phyloP scores from a whole-genome alignment of 192 early-diverging fungal species.

The Mortierella antarctica region DNA sequence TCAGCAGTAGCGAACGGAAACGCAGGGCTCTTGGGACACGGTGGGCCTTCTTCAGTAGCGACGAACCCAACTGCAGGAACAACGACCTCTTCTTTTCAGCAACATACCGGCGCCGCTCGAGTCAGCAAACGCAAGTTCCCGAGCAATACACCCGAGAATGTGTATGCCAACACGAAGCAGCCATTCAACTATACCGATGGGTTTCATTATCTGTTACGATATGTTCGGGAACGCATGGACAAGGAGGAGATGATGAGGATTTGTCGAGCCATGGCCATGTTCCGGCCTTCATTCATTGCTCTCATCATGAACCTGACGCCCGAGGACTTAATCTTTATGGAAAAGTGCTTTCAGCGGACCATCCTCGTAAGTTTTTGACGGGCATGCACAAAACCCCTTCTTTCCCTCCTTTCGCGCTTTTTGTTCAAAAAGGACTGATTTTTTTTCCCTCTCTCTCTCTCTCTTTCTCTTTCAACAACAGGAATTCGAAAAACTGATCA shows the following conservation, averaged over 20 bases:
- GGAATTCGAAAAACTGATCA: conserved; percentile 96
- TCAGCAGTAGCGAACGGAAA: neutral
- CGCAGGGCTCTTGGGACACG: neutral
- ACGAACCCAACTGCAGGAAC: conserved; percentile 1
- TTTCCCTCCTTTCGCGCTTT: neutral
- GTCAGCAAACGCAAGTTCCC: conserved; percentile 54
- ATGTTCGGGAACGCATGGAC: conserved; percentile 80
- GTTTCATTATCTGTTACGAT: conserved; percentile 90
- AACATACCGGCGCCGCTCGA: conserved; percentile 27
- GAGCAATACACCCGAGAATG: conserved; percentile 68
- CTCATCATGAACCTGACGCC: conserved; percentile 93
- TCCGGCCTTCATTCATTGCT: conserved; percentile 92
- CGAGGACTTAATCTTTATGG: conserved; percentile 96
- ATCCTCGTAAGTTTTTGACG: conserved; percentile 65
- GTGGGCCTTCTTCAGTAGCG: neutral
- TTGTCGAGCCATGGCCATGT: conserved; percentile 83
- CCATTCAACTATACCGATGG: conserved; percentile 95
- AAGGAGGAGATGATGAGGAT: conserved; percentile 87
- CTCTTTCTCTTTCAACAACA: conserved; percentile 20
- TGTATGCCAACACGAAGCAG: conserved; percentile 81
- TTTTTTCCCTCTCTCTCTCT: neutral
- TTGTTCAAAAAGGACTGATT: neutral
- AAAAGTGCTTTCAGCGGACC: conserved; percentile 95
- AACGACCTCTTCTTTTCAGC: conserved; percentile 16
- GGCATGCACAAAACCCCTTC: neutral